phyloP scores from a whole-genome alignment of 2,329 filamentous ascomycete genomes.

The Neonectria magnoliae region DNA sequence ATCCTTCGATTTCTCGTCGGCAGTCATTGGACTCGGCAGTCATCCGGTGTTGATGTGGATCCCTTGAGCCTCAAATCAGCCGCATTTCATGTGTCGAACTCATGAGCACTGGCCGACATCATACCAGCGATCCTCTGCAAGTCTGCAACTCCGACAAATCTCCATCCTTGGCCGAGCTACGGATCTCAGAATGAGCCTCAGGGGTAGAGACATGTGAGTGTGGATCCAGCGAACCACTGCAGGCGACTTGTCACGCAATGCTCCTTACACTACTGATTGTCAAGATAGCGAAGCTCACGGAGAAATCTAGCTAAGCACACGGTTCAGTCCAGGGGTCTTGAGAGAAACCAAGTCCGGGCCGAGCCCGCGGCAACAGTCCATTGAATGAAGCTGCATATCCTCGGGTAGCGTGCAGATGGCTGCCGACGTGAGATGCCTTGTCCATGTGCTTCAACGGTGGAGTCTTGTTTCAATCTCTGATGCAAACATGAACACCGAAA shows the following conservation, averaged over 20 bases:
- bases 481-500: slow-evolving; percentile 15
- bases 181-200: slow-evolving; percentile 13
- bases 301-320: slow-evolving; percentile 27
- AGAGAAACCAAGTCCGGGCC: slow-evolving; percentile 17
- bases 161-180: slow-evolving; percentile 34
- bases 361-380: slow-evolving; percentile 29
- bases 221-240: slow-evolving; percentile 30
- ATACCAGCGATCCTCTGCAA: slow-evolving; percentile 11
- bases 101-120: slow-evolving; percentile 21
- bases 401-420: slow-evolving; percentile 32
- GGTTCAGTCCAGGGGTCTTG: slow-evolving; percentile 19
- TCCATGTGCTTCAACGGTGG: slow-evolving; percentile 24
- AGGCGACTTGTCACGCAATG: slow-evolving; percentile 28
- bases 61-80: slow-evolving; percentile 22
- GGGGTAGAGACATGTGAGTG: slow-evolving; percentile 28
- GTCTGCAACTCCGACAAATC: slow-evolving; percentile 29
- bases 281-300: background rate
- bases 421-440: slow-evolving; percentile 16
- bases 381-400: slow-evolving; percentile 23
- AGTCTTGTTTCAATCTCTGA: slow-evolving; percentile 12
- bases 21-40: slow-evolving; percentile 21
- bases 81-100: slow-evolving; percentile 17
- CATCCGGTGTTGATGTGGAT: slow-evolving; percentile 13
- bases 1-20: slow-evolving; percentile 9
- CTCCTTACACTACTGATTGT: slow-evolving; percentile 15